Evolutionary conservation across 2,329 filamentous ascomycete genomes (phyloP).

Genomic region (Trichophyton rubrum): DNA sequence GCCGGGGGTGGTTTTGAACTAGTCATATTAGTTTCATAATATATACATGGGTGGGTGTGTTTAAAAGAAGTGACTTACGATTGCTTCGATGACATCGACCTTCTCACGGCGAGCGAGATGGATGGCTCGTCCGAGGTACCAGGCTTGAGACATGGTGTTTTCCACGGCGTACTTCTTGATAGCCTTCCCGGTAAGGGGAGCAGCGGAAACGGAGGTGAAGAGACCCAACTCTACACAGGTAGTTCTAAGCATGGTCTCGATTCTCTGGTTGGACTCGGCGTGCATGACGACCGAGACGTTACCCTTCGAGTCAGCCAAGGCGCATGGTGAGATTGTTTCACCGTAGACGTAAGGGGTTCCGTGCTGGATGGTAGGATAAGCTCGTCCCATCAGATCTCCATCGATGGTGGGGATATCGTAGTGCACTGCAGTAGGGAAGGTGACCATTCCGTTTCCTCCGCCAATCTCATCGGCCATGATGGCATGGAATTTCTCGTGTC

Average conservation of each 20-base stretch:
- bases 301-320: conserved; percentile 30
- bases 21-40: background rate
- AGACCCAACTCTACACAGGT: conserved; percentile 18
- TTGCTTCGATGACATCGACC: conserved; percentile 29
- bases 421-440: conserved; percentile 33
- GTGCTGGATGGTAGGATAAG: conserved; percentile 11
- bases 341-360: conserved; percentile 33
- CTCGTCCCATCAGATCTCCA: conserved; percentile 35
- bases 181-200: conserved; percentile 14
- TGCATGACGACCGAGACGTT: conserved; percentile 23
- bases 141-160: conserved; percentile 20
- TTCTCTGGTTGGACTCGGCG: conserved; percentile 11
- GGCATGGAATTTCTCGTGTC: conserved; percentile 27
- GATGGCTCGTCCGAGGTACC: conserved; percentile 19
- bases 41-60: background rate
- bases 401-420: conserved; percentile 31
- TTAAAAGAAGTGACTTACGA: conserved; percentile 22
- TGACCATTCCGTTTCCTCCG: conserved; percentile 29
- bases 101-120: conserved; percentile 17
- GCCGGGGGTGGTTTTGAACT: conserved; percentile 22
- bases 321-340: conserved; percentile 27
- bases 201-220: conserved; percentile 13
- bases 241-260: conserved; percentile 17
- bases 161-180: conserved; percentile 18
- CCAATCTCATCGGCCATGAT: conserved; percentile 26